Percentiles rank a stretch among this genome's conserved stretches.
phyloP scores from a whole-genome alignment of 495 filamentous ascomycete genomes.

The Daldinia decipiens region DNA sequence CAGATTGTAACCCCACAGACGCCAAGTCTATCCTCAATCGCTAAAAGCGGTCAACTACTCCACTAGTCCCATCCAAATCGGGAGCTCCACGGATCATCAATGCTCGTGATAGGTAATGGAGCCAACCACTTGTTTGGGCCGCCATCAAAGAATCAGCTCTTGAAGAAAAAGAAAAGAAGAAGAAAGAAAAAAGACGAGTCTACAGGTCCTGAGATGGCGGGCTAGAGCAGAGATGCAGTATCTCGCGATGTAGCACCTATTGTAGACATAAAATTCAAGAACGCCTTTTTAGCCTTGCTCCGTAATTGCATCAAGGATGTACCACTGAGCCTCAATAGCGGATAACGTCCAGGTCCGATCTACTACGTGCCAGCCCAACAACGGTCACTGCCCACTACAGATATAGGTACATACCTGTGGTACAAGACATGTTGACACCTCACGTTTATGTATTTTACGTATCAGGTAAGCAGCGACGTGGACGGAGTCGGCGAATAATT shows the following conservation, averaged over 20 bases:
- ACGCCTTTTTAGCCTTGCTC: constrained; percentile 17
- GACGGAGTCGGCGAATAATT: neutral
- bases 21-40: constrained; percentile 32
- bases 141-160: constrained; percentile 1
- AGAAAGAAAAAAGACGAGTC: constrained; percentile 9
- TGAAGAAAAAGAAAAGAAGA: constrained; percentile 11
- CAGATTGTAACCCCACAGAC: constrained; percentile 38
- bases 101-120: constrained; percentile 37
- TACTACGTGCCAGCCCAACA: constrained; percentile 1
- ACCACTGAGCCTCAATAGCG: constrained; percentile 32
- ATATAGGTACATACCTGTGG: neutral
- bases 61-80: constrained; percentile 40
- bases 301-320: neutral
- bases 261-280: constrained; percentile 7
- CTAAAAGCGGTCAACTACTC: constrained; percentile 37
- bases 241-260: neutral
- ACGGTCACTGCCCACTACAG: neutral
- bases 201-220: neutral
- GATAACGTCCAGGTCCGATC: neutral
- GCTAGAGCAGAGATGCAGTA: constrained; percentile 19
- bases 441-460: neutral
- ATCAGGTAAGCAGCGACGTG: neutral
- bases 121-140: constrained; percentile 29
- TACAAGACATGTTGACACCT: neutral
- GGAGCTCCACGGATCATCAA: constrained; percentile 30